Conservation (phyloP, 139 green algal species). For the Chlamydomonas applanata region DNA sequence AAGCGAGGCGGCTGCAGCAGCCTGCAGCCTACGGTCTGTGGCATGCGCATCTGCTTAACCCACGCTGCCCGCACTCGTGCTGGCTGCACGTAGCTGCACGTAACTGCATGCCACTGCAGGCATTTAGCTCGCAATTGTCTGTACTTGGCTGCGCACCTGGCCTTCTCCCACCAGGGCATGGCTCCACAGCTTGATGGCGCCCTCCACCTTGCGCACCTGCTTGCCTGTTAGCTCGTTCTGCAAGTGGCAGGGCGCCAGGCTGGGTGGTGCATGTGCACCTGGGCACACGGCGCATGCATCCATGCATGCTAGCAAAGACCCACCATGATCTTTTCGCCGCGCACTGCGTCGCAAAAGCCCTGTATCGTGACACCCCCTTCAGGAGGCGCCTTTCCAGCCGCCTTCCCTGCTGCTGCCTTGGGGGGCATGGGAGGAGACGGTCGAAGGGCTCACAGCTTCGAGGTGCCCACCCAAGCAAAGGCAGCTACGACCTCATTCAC, state of each 20-base stretch:
- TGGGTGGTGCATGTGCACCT: background rate
- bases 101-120: too few species aligned
- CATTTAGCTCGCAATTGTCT: background rate
- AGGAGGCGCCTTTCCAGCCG: too few species aligned
- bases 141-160: background rate
- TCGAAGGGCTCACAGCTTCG: too few species aligned
- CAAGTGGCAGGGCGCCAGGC: constrained; percentile 8
- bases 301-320: background rate
- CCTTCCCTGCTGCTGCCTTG: background rate
- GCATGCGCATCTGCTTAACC: too few species aligned
- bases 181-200: background rate
- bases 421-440: background rate
- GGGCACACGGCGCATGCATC: background rate
- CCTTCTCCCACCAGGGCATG: constrained; percentile 7
- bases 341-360: background rate
- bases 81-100: too few species aligned
- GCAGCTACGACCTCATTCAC: too few species aligned
- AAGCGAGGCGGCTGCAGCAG: too few species aligned
- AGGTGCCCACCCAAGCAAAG: too few species aligned
- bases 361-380: background rate
- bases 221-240: constrained; percentile 6
- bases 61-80: too few species aligned
- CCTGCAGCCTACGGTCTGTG: too few species aligned
- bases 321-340: background rate
- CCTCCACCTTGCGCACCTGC: constrained; percentile 1